A percentile compares a stretch with the other conserved stretches of the same genome.
Evolutionary conservation across 163 green algal species (phyloP).

Genomic region (Chlorella variabilis): DNA sequence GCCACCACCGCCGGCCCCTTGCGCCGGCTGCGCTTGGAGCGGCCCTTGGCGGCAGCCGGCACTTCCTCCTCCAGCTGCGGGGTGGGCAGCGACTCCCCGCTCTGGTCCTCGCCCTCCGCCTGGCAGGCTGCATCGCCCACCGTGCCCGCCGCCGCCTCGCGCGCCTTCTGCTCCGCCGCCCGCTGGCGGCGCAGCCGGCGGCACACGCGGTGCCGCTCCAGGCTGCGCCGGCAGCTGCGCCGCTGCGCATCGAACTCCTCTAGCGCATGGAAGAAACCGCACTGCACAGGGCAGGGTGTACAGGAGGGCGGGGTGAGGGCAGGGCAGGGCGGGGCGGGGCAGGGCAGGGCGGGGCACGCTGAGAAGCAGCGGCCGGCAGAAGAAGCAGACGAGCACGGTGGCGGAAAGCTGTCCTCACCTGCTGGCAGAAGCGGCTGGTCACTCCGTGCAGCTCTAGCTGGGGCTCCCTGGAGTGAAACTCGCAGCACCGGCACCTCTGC

Average conservation of each 20-base stretch:
- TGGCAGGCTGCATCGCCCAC: background rate
- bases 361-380: no score
- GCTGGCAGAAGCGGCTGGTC: background rate
- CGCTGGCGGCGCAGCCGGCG: background rate
- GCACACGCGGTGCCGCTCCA: constrained; percentile 1
- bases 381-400: no score
- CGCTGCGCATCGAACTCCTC: background rate
- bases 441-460: background rate
- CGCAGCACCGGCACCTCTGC: constrained; percentile 4
- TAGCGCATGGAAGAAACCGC: background rate
- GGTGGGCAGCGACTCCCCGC: background rate
- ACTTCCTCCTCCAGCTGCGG: no score
- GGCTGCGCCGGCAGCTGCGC: background rate
- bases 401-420: background rate
- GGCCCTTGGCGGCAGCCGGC: no score
- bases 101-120: no score
- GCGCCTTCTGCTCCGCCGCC: background rate
- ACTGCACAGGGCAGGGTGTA: background rate
- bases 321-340: no score
- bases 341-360: no score
- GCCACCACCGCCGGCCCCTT: no score
- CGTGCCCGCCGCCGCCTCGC: no score
- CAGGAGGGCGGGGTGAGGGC: no score
- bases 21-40: no score
- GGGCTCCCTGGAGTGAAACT: background rate